A percentile compares a stretch with the other conserved stretches of the same genome.
phyloP scores from a whole-genome alignment of 306 rosid genomes.

The Morella rubra region DNA sequence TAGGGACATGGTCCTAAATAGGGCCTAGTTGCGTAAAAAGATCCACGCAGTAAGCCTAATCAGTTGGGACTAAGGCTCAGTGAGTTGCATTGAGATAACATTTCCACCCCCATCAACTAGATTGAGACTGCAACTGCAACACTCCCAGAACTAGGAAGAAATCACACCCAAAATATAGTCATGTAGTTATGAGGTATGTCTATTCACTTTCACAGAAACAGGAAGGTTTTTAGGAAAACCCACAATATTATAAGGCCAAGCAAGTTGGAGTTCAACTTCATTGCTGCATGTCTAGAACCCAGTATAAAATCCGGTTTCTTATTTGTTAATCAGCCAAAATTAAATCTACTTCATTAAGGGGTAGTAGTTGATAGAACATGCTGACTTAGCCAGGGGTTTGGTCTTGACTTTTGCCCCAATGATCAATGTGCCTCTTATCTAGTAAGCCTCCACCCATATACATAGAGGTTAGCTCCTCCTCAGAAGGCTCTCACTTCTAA shows the following conservation, averaged over 20 bases:
- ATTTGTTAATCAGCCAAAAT: slow-evolving; percentile 11
- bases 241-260: neutral
- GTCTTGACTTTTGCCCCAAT: neutral
- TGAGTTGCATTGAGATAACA: neutral
- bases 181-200: neutral
- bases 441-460: too few relatives aligned
- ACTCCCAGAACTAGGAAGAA: neutral
- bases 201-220: neutral
- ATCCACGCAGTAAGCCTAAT: neutral
- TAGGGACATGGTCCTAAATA: neutral
- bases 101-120: neutral
- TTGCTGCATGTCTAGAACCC: neutral
- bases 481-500: neutral
- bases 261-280: neutral
- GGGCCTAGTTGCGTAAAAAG: neutral
- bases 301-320: neutral
- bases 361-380: slow-evolving; percentile 1
- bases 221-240: neutral
- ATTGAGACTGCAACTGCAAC: neutral
- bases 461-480: too few relatives aligned
- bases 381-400: slow-evolving; percentile 2
- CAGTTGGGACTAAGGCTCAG: neutral
- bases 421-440: too few relatives aligned
- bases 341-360: slow-evolving; percentile 6
- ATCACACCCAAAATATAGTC: neutral